Base-by-base conservation (phyloP, 1,284 basidiomycete genomes). In the Sutorius eximius region DNA sequence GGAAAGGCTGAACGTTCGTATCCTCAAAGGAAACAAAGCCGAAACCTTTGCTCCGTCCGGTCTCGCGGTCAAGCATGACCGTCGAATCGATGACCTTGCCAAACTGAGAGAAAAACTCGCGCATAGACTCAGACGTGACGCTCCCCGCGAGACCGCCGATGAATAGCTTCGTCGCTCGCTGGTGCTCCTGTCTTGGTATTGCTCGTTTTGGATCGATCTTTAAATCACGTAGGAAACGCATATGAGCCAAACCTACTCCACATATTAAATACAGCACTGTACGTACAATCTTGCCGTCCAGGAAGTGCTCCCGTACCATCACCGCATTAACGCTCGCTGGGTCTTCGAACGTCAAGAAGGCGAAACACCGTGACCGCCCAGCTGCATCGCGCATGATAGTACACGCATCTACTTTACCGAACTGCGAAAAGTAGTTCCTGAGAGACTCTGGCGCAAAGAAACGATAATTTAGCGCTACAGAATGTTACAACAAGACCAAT, bases 181-280 rank as follows among this genome's bases (percentile, higher is more conserved):
- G 91, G 66, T 95, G 92, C 62, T 97, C 95, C 68, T 93, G 90
- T 61, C 96, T 84, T 15, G 97, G 97, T 62, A 99, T 98, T 6
- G 97, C 97, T 55, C 96, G 88, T 76, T 99, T 99, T 12, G 97
- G 97, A 69, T 99, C 97, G 71, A 99, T 99, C 95, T 98, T 72
- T 42, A 54, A 36, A 52, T 11, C 51, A 49, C 27, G 34, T 43
- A 45, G 18, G 29, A 29, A 45, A 60, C 16, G 49, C 38, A 22
- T 22, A 77, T 66, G 56, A 66, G 65, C 45, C 36, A 12, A 33
- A 58, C 47, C 13, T 58, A 63, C 53, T 60, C 50, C 53, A 56
- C 34, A 20, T n/a, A 33, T 52, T 65, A 67, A 55, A 60, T 70
- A 72, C 61, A 55, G 55, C 48, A 56, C 33, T 52, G 51, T 57